Percentiles rank a stretch among this genome's conserved stretches.
phyloP scores from a whole-genome alignment of 2,329 filamentous ascomycete species.

The Alternaria panax region DNA sequence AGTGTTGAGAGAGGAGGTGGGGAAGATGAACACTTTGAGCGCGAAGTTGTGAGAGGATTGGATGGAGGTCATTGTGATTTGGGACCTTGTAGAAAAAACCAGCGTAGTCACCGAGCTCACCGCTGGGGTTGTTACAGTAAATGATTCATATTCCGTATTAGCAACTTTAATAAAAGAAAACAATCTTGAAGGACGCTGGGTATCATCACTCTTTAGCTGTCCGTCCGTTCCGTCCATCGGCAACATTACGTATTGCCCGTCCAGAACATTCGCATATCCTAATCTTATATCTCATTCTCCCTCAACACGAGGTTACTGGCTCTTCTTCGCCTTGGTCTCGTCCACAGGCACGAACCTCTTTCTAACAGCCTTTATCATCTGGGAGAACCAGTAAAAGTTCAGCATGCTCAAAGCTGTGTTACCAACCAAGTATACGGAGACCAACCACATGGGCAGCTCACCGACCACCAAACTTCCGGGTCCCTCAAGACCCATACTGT shows the following conservation, averaged over 20 bases:
- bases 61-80: background rate
- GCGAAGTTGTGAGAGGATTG: slow-evolving; percentile 11
- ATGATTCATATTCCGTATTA: background rate
- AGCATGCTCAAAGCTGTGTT: slow-evolving; percentile 76
- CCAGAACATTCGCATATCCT: background rate
- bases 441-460: slow-evolving; percentile 72
- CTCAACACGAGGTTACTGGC: slow-evolving; percentile 10
- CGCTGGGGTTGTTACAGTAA: background rate
- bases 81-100: background rate
- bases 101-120: background rate
- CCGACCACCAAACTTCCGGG: slow-evolving; percentile 32
- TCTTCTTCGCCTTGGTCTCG: slow-evolving; percentile 29
- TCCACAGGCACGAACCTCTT: slow-evolving; percentile 70
- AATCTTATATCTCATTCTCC: background rate
- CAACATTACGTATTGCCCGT: background rate
- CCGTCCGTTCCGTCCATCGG: no score
- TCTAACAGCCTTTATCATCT: slow-evolving; percentile 82
- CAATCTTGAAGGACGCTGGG: background rate
- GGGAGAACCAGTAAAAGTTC: slow-evolving; percentile 84
- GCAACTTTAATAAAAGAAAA: background rate
- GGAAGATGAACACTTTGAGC: slow-evolving; percentile 23
- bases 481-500: slow-evolving; percentile 17
- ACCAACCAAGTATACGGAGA: slow-evolving; percentile 70
- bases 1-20: slow-evolving; percentile 50
- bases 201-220: slow-evolving; percentile 4